These are phyloP conservation scores for Stephanodiscus triporus DNA, from an alignment of 108 stramenopile genomes.

Conservation along the genomic window DNA sequence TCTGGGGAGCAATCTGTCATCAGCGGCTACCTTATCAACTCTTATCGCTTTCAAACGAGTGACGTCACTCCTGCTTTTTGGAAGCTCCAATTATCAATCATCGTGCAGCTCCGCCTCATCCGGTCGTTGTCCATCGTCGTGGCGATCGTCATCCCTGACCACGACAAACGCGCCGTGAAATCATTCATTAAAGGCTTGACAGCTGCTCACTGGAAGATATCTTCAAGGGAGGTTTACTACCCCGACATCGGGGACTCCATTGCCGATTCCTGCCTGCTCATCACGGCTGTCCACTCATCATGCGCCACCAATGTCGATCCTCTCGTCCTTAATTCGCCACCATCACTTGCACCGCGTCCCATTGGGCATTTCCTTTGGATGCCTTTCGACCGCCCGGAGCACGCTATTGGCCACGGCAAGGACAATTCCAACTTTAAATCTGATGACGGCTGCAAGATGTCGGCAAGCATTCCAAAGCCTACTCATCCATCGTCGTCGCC, in stretches of 20 bases:
- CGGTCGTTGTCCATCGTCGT: neutral
- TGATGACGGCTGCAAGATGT: no score
- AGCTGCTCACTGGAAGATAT: neutral
- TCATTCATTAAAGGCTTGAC: neutral
- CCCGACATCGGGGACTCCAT: constrained; percentile 3
- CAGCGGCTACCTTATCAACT: constrained; percentile 15
- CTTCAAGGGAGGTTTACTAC: neutral
- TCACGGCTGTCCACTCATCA: no score
- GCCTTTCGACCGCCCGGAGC: no score
- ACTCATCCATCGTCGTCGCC: neutral
- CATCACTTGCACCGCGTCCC: no score
- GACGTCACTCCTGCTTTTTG: neutral
- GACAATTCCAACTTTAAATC: neutral
- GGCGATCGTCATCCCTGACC: neutral
- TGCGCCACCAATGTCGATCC: no score
- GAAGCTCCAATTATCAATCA: neutral
- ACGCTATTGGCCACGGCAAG: neutral
- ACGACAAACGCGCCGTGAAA: neutral
- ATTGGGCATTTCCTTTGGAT: no score
- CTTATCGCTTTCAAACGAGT: constrained; percentile 6
- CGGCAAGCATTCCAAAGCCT: no score
- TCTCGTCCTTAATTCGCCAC: no score
- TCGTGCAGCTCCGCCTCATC: neutral
- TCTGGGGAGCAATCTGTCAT: neutral
- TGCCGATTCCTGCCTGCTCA: neutral